Evolutionary conservation across 2,329 filamentous ascomycete genomes (phyloP).

Genomic region (Talaromyces sp.): DNA sequence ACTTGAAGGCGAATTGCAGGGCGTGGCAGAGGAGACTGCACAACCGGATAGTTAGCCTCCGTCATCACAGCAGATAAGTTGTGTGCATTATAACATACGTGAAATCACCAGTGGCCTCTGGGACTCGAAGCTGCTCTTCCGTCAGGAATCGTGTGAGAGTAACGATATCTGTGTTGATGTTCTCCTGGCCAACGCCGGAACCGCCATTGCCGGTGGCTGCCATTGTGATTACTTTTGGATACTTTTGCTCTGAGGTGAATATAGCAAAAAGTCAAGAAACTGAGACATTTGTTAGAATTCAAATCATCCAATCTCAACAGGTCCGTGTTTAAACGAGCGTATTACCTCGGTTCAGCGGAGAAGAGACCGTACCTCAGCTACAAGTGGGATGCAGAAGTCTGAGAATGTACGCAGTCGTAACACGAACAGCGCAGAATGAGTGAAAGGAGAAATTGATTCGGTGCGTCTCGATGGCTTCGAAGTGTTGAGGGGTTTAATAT

Average conservation of each 20-base stretch:
- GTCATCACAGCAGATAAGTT: background rate
- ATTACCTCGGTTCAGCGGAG: conserved; percentile 32
- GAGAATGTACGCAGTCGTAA: background rate
- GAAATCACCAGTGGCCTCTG: conserved; percentile 96
- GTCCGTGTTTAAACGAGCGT: conserved; percentile 13
- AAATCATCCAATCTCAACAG: background rate
- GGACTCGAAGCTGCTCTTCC: conserved; percentile 90
- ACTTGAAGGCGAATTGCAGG: conserved; percentile 99
- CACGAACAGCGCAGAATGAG: background rate
- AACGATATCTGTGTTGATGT: conserved; percentile 93
- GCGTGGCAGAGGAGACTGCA: conserved; percentile 88
- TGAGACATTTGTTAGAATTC: background rate
- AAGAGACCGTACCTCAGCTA: background rate
- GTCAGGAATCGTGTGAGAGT: conserved; percentile 94
- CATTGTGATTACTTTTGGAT: conserved; percentile 34
- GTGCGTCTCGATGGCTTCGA: background rate
- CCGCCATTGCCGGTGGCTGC: conserved; percentile 48
- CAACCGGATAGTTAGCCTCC: background rate
- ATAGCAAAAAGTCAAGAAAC: background rate
- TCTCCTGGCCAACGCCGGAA: conserved; percentile 60
- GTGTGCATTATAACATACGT: conserved; percentile 61
- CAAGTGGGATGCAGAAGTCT: background rate
- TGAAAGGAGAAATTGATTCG: no score
- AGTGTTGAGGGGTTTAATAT: background rate
- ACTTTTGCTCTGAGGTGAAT: background rate